Base-by-base conservation (phyloP, 257 asterid genomes). In the Solanum sitiens region DNA sequence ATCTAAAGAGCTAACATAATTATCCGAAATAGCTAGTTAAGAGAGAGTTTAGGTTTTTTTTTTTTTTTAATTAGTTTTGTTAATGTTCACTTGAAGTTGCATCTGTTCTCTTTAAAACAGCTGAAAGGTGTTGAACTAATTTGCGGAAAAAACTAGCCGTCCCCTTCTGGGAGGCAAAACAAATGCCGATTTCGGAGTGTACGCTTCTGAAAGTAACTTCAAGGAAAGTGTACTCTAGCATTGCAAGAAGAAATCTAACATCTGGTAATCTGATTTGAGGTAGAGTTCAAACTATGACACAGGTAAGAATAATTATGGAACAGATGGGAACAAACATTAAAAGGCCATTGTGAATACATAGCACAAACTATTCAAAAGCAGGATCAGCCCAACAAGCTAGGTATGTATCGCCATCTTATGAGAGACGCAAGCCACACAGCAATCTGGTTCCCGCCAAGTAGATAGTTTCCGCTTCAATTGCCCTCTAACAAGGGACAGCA, bases 341-440 rank as follows among this genome's bases (percentile, higher is more conserved):
- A 82, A 82, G 85, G 42, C 70, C 85, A 50, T 50, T 32, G 44
- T 82, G 61, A 53, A 82, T 91, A 89, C 94, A 93, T 84, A 86
- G 87, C 91, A 89, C 77, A 85, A 92, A 87, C 94, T 89, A 91
- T 88, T 87, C 90, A 83, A 88, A 82, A 89, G 89, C 92, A 89
- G 86, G 87, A 73, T 77, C 61, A 67, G 87, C 87, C 90, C 39
- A 39, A 56, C 87, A 87, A 77, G 75, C 68, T 35, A 32, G 73
- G 87, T 47, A 59, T 80, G 68, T 80, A 82, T 50, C 70, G 1
- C 42, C 70, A 32, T 72, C 82, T 87, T 79, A 67, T 35, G 84
- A 89, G 86, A 82, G 68, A 4, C 50, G 44, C 85, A 50, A 18
- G 40, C 85, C 44, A 30, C 70, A 6, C 65, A 79, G 40, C 83